A percentile compares a stretch with the other conserved stretches of the same genome.
Evolutionary conservation across 2,329 filamentous ascomycete genomes (phyloP).

Genomic region (Phialemoniopsis sp.): DNA sequence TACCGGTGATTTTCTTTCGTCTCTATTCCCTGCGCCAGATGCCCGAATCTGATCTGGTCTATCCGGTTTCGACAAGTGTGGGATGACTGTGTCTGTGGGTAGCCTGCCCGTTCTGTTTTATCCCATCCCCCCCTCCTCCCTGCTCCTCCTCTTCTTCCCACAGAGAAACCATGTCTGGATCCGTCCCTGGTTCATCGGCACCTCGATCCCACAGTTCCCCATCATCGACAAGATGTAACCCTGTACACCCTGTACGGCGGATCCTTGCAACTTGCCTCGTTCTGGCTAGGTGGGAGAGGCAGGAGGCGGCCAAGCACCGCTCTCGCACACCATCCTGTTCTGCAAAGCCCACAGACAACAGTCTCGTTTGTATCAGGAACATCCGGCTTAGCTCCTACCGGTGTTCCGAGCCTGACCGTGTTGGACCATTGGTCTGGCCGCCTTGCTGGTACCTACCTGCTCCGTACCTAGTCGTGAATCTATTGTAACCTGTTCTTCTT

Average conservation of each 20-base stretch:
- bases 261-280: constrained; percentile 31
- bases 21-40: neutral
- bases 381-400: constrained; percentile 47
- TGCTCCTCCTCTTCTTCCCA: constrained; percentile 18
- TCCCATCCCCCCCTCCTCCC: constrained; percentile 1
- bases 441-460: constrained; percentile 34
- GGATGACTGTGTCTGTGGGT: constrained; percentile 13
- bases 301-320: constrained; percentile 28
- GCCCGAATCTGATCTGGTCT: neutral
- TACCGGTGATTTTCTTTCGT: constrained; percentile 2
- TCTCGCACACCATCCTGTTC: constrained; percentile 25
- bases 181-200: constrained; percentile 23
- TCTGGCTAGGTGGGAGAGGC: constrained; percentile 5
- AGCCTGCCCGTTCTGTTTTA: constrained; percentile 18
- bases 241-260: constrained; percentile 22
- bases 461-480: constrained; percentile 25
- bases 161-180: constrained; percentile 20
- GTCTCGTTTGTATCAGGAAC: constrained; percentile 39
- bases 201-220: constrained; percentile 27
- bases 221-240: constrained; percentile 31
- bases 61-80: neutral
- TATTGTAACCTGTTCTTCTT: constrained; percentile 26
- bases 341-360: constrained; percentile 22
- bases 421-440: constrained; percentile 26
- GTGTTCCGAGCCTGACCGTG: constrained; percentile 42